Evolutionary conservation across 2,329 filamentous ascomycete genomes (phyloP), one percentile per base, ranked within the genome.

Genomic region (Paracoccidioides brasiliensis): DNA sequence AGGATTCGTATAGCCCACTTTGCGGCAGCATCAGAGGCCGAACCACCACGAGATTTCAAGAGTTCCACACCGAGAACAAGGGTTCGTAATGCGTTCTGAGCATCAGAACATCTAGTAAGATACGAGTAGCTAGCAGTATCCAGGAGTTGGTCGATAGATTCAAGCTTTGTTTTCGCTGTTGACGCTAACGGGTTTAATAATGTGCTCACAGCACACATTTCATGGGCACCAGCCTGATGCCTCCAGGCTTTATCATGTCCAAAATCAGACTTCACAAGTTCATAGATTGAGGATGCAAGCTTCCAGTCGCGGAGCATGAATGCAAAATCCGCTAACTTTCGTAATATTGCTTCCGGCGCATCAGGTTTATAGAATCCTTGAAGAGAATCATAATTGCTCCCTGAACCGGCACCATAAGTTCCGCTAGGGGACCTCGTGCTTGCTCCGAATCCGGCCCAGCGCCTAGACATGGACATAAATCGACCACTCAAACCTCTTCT

Each of bases 261-360:
- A 69, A 91, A 98, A 68, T 98, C 94, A 6, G 84, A 81, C 54
- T 89, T 82, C 7, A 98, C 74, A 4, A 98, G 79, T 56, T 98
- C 91, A 67, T 96, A 98, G 0, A 88, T 95, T 10, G 86, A 90
- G 63, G 93, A 82, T 8, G 93, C 88, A 40, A 98, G 75, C 70
- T 94, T 96, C 83, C 86, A 98, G 70, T 98, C 94, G 37, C 93
- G 82, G 41, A 98, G 78, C 90, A 98, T 96, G 66, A 98, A 95
- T 9, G 90, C 85, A 71, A 91, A 97, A 68, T 98, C 93, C 45
- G 88, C 93, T 51, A 98, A 76, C 66, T 94, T 95, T 40, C 93
- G 84, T 81, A 98, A 88, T 52, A 93, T 80, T 3, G 91, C 90
- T 74, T 98, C 94, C 0, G 90, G 84, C 0, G 86, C 76, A 59